Evolutionary conservation across 2,329 filamentous ascomycete species (phyloP).

Genomic region (Bipolaris zeicola): DNA sequence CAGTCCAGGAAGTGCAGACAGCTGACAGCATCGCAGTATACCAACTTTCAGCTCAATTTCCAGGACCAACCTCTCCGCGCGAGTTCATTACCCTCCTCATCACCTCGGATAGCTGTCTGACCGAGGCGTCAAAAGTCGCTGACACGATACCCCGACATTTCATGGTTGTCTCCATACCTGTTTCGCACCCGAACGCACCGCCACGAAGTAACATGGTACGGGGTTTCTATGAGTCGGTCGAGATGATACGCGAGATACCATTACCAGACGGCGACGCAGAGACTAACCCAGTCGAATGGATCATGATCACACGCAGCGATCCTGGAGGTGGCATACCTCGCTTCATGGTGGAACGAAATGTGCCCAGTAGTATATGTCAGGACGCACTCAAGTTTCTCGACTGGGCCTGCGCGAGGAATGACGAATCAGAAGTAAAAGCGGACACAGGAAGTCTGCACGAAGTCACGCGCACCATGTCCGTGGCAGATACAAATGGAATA

Average conservation of each 20-base stretch:
- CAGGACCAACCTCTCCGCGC: conserved; percentile 82
- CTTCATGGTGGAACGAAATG: conserved; percentile 90
- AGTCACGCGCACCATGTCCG: conserved; percentile 27
- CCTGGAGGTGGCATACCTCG: conserved; percentile 86
- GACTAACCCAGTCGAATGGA: conserved; percentile 78
- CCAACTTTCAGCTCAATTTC: conserved; percentile 86
- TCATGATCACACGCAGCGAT: conserved; percentile 90
- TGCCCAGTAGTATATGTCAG: conserved; percentile 76
- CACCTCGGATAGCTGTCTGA: conserved; percentile 63
- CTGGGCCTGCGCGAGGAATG: conserved; percentile 68
- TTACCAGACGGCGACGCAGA: conserved; percentile 57
- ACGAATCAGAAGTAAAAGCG: conserved; percentile 37
- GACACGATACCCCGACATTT: conserved; percentile 67
- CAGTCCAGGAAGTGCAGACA: background rate
- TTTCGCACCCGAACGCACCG: conserved; percentile 74
- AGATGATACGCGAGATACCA: conserved; percentile 84
- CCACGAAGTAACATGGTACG: conserved; percentile 75
- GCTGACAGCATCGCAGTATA: conserved; percentile 64
- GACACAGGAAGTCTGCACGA: conserved; percentile 23
- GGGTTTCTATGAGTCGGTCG: conserved; percentile 88
- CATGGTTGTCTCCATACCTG: conserved; percentile 87
- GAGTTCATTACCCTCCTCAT: conserved; percentile 85
- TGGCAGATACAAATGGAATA: conserved; percentile 43
- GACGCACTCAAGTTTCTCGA: conserved; percentile 83
- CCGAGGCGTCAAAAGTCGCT: conserved; percentile 51